Percentiles rank a stretch among this genome's conserved stretches.
Conservation (phyloP, 139 green algal genomes). For the Haematococcus sp. region DNA sequence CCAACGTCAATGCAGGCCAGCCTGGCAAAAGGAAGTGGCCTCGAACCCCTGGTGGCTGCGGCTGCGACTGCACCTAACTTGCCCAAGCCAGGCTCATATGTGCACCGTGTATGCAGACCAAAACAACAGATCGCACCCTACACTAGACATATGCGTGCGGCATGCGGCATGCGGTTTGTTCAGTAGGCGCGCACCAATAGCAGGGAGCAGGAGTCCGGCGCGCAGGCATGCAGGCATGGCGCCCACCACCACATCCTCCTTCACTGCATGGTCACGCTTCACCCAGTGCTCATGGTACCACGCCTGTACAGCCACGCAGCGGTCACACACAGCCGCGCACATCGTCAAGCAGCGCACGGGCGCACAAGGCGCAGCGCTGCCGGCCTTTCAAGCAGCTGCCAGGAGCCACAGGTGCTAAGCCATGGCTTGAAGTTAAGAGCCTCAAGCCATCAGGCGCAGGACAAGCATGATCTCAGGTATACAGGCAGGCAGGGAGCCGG, state of each 20-base stretch:
- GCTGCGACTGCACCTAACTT: no score
- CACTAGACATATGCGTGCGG: no score
- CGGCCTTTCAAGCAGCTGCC: background rate
- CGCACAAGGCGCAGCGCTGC: background rate
- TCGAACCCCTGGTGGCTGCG: no score
- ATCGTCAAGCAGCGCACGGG: background rate
- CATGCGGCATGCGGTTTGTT: background rate
- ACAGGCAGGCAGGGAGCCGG: background rate
- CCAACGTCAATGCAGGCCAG: no score
- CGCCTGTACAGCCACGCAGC: background rate
- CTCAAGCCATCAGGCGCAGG: background rate
- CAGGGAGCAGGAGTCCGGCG: background rate
- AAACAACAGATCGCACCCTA: no score
- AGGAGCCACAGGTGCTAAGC: background rate
- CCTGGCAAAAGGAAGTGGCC: no score
- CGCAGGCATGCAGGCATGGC: constrained; percentile 11
- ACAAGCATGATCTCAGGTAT: background rate
- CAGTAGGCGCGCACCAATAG: background rate
- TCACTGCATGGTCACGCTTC: background rate
- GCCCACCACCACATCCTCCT: constrained; percentile 9
- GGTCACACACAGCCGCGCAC: background rate
- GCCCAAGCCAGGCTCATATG: no score
- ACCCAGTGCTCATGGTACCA: background rate
- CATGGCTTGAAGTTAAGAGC: background rate
- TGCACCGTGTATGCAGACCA: no score